These are phyloP conservation scores for Beta macrorhiza DNA, from an alignment of 179 eudicot species.

Conservation along the genomic window DNA sequence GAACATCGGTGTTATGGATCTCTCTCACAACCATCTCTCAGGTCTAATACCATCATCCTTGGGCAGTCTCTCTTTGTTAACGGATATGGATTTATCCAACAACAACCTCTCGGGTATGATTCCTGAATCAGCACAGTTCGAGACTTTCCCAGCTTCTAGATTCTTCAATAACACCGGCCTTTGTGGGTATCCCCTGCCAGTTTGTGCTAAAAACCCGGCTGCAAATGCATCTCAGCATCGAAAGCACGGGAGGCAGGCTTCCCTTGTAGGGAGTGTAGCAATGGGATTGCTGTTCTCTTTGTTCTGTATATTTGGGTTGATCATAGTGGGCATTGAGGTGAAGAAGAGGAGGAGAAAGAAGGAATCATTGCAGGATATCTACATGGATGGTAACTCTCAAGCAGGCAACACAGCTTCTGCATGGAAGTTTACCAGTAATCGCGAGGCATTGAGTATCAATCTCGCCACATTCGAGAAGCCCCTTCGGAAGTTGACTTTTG, in stretches of 20 bases:
- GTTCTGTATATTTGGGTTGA: slow-evolving; percentile 68
- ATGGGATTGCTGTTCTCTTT: slow-evolving; percentile 75
- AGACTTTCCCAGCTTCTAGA: slow-evolving; percentile 59
- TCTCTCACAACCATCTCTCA: slow-evolving; percentile 64
- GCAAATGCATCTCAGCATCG: slow-evolving; percentile 34
- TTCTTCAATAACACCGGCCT: slow-evolving; percentile 75
- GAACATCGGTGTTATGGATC: slow-evolving; percentile 64
- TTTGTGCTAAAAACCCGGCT: slow-evolving; percentile 35
- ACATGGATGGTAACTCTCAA: slow-evolving; percentile 61
- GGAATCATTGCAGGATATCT: slow-evolving; percentile 49
- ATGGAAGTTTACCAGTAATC: slow-evolving; percentile 68
- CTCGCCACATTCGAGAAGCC: slow-evolving; percentile 83
- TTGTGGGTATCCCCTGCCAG: slow-evolving; percentile 77
- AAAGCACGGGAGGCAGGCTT: slow-evolving; percentile 54
- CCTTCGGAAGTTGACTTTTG: slow-evolving; percentile 74
- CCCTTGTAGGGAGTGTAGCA: slow-evolving; percentile 73
- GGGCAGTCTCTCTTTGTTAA: slow-evolving; percentile 52
- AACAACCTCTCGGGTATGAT: slow-evolving; percentile 69
- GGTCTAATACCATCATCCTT: slow-evolving; percentile 72
- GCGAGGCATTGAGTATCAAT: slow-evolving; percentile 79
- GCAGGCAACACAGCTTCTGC: slow-evolving; percentile 46
- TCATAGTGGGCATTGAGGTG: slow-evolving; percentile 57
- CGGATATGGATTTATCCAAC: slow-evolving; percentile 71
- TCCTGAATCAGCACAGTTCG: slow-evolving; percentile 72
- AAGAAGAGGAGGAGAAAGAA: slow-evolving; percentile 68